Conservation (phyloP, 192 early-diverging fungal species). For the Gorgonomyces haynaldii region DNA sequence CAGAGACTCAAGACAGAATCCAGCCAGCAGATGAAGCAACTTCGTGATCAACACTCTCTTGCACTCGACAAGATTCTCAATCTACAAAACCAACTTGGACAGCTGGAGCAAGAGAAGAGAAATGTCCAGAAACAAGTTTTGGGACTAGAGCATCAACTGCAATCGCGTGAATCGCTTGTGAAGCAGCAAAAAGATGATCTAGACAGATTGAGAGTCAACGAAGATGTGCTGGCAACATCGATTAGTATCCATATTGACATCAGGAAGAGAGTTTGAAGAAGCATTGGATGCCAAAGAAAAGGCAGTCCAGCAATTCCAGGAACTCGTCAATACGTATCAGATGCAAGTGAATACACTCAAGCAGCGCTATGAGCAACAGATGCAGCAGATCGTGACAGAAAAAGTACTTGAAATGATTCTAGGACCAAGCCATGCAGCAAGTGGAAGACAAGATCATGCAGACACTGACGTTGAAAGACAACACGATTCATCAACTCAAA, state of each 20-base stretch:
- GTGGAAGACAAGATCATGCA: slow-evolving; percentile 33
- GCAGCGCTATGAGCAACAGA: slow-evolving; percentile 7
- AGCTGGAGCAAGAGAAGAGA: slow-evolving; percentile 17
- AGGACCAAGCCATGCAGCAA: slow-evolving; percentile 29
- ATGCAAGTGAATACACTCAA: slow-evolving; percentile 11
- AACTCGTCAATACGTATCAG: slow-evolving; percentile 11
- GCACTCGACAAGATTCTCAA: slow-evolving; percentile 37
- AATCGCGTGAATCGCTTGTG: slow-evolving; percentile 27
- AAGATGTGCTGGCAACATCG: slow-evolving; percentile 16
- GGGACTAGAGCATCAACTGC: slow-evolving; percentile 24
- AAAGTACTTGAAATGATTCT: slow-evolving; percentile 24
- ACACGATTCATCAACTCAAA: slow-evolving; percentile 21
- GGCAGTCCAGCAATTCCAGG: slow-evolving; percentile 10
- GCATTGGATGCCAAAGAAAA: slow-evolving; percentile 15
- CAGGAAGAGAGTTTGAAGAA: slow-evolving; percentile 21
- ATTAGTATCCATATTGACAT: slow-evolving; percentile 18
- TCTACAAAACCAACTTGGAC: slow-evolving; percentile 16
- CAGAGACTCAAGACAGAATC: slow-evolving; percentile 34
- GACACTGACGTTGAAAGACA: slow-evolving; percentile 30
- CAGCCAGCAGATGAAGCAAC: slow-evolving; percentile 40
- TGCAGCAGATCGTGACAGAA: slow-evolving; percentile 23
- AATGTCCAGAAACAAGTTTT: slow-evolving; percentile 34
- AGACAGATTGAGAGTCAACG: slow-evolving; percentile 28
- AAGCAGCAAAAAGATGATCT: slow-evolving; percentile 34
- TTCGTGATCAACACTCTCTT: slow-evolving; percentile 36